These are phyloP conservation scores for Penicillium roqueforti DNA, from an alignment of 495 filamentous ascomycete genomes.

Conservation along the genomic window DNA sequence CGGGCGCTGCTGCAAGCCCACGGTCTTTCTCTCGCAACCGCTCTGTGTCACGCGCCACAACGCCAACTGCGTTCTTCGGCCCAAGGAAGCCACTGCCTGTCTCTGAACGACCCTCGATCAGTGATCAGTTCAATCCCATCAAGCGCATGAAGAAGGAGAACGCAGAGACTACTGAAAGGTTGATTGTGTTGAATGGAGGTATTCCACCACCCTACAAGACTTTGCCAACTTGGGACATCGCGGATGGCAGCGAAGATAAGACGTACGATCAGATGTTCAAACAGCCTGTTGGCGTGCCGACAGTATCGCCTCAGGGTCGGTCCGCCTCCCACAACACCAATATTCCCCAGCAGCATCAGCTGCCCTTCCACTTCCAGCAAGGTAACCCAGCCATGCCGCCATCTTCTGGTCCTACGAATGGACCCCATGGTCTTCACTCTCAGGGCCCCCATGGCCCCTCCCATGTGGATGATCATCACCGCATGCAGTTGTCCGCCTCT, in stretches of 20 bases:
- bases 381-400: conserved; percentile 34
- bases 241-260: conserved; percentile 59
- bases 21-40: conserved; percentile 49
- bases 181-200: conserved; percentile 61
- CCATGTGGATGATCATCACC: conserved; percentile 73
- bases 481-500: conserved; percentile 79
- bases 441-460: conserved; percentile 61
- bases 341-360: conserved; percentile 71
- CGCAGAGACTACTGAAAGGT: conserved; percentile 43
- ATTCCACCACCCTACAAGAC: conserved; percentile 76
- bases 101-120: conserved; percentile 56
- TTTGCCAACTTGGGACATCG: conserved; percentile 68
- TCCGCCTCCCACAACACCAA: conserved; percentile 52
- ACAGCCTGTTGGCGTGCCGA: conserved; percentile 46
- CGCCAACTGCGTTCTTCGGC: conserved; percentile 51
- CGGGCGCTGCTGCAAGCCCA: conserved; percentile 56
- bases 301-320: conserved; percentile 65
- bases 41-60: conserved; percentile 49
- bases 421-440: conserved; percentile 57
- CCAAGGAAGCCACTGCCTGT: conserved; percentile 56
- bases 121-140: conserved; percentile 67
- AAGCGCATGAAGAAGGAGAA: conserved; percentile 64
- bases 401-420: conserved; percentile 55
- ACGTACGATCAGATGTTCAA: conserved; percentile 78
- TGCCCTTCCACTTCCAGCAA: conserved; percentile 64